Evolutionary conservation across 176 grass and related monocot genomes (phyloP).

Genomic region (Lolium rigidum): DNA sequence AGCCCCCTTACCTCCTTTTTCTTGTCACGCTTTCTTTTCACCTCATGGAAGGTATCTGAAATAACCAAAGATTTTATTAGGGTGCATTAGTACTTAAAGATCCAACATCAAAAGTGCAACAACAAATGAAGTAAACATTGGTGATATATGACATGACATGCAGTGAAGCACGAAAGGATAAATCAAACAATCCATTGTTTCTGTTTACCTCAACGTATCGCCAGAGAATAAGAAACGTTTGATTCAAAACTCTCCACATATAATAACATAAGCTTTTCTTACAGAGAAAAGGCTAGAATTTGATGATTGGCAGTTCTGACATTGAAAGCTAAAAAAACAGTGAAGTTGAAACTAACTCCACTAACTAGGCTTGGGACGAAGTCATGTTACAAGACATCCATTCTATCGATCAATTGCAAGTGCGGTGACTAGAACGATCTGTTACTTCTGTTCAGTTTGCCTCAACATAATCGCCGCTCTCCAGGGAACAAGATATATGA

Average conservation of each 20-base stretch:
- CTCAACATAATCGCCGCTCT: not conserved
- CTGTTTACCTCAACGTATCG: slow-evolving; percentile 32
- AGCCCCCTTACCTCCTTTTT: slow-evolving; percentile 71
- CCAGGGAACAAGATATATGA: not conserved
- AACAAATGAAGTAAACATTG: not conserved
- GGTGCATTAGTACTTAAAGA: not conserved
- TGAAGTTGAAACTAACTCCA: slow-evolving; percentile 11
- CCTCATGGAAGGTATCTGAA: slow-evolving; percentile 88
- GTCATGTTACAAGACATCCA: not conserved
- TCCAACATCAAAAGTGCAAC: slow-evolving; percentile 13
- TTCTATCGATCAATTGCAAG: not conserved
- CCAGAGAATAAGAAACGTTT: slow-evolving; percentile 25
- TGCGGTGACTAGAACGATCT: not conserved
- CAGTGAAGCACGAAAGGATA: slow-evolving; percentile 27
- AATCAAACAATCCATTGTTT: slow-evolving; percentile 36
- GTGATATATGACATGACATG: not conserved
- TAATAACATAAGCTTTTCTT: slow-evolving; percentile 40
- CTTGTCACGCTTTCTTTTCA: slow-evolving; percentile 82
- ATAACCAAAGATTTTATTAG: slow-evolving; percentile 30
- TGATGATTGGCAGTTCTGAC: slow-evolving; percentile 10
- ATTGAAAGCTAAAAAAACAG: not conserved
- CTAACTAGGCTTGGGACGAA: slow-evolving; percentile 1
- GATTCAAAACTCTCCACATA: slow-evolving; percentile 13
- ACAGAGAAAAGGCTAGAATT: not conserved
- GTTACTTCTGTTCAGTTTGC: not conserved